A percentile compares a stretch with the other conserved stretches of the same genome.
These are phyloP conservation scores for Prunus padus DNA, from an alignment of 306 rosid species.

Conservation along the genomic window DNA sequence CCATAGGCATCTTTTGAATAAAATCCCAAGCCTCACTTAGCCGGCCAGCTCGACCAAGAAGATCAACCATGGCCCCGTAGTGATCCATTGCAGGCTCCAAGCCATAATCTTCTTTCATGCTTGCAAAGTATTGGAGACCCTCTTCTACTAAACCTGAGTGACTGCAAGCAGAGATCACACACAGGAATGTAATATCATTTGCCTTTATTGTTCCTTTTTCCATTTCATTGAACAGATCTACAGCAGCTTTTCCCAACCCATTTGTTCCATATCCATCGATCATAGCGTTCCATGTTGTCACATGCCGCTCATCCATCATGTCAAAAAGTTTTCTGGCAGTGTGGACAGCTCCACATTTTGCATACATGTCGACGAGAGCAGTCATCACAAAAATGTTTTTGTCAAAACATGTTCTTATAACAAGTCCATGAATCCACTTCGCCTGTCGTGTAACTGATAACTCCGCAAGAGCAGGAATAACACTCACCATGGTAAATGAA, in stretches of 20 bases:
- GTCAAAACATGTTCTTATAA: constrained; percentile 60
- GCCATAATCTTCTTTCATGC: constrained; percentile 63
- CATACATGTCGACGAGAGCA: constrained; percentile 80
- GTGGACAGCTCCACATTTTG: constrained; percentile 69
- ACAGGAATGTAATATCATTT: constrained; percentile 59
- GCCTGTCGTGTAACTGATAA: constrained; percentile 80
- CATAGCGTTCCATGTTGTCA: constrained; percentile 90
- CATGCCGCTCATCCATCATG: constrained; percentile 73
- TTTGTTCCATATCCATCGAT: constrained; percentile 91
- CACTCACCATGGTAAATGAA: constrained; percentile 85
- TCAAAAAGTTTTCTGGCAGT: constrained; percentile 76
- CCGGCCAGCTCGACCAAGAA: constrained; percentile 78
- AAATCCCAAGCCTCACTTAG: constrained; percentile 79
- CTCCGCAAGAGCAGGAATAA: constrained; percentile 74
- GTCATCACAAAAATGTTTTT: constrained; percentile 71
- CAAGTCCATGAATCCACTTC: constrained; percentile 93
- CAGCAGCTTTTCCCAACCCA: constrained; percentile 66
- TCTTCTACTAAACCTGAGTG: constrained; percentile 85
- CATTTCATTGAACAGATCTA: constrained; percentile 68
- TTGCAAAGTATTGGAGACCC: constrained; percentile 55
- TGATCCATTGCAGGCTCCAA: constrained; percentile 84
- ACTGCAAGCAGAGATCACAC: constrained; percentile 81
- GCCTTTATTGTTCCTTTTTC: constrained; percentile 52
- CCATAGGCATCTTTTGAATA: constrained; percentile 68
- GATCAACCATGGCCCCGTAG: constrained; percentile 86